A percentile compares a stretch with the other conserved stretches of the same genome.
phyloP scores from a whole-genome alignment of 495 filamentous ascomycete species.

The Penicillium ucsense region DNA sequence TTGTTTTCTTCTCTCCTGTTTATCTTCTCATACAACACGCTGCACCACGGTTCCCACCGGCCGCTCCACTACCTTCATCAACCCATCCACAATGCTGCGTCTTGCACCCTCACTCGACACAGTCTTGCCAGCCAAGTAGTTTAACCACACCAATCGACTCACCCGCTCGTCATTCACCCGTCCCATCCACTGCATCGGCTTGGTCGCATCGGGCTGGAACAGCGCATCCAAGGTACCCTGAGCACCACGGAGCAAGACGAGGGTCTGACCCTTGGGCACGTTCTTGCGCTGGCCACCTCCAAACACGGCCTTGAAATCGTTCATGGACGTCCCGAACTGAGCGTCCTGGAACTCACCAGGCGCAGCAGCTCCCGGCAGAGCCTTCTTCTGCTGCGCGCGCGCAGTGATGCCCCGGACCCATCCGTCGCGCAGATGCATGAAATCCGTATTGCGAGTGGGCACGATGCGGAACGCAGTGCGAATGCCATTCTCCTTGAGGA shows the following conservation, averaged over 20 bases:
- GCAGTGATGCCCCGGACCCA: conserved; percentile 77
- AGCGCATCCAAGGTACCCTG: conserved; percentile 57
- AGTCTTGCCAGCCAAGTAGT: conserved; percentile 77
- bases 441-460: conserved; percentile 82
- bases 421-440: conserved; percentile 81
- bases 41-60: conserved; percentile 78
- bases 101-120: conserved; percentile 79
- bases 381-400: conserved; percentile 42
- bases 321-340: conserved; percentile 58
- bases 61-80: conserved; percentile 79
- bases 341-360: conserved; percentile 52
- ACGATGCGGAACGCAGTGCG: conserved; percentile 69
- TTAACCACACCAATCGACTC: conserved; percentile 74
- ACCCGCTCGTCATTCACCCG: conserved; percentile 68
- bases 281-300: conserved; percentile 54
- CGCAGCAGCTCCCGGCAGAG: conserved; percentile 3
- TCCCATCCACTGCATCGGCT: conserved; percentile 48
- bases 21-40: conserved; percentile 44
- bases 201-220: conserved; percentile 44
- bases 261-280: conserved; percentile 63
- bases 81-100: conserved; percentile 73
- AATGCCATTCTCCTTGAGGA: conserved; percentile 52
- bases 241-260: conserved; percentile 61
- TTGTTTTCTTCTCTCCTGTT: too few species aligned
- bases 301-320: conserved; percentile 68